Evolutionary conservation across 2,329 filamentous ascomycete species (phyloP).

Genomic region (Onygenales sp.): DNA sequence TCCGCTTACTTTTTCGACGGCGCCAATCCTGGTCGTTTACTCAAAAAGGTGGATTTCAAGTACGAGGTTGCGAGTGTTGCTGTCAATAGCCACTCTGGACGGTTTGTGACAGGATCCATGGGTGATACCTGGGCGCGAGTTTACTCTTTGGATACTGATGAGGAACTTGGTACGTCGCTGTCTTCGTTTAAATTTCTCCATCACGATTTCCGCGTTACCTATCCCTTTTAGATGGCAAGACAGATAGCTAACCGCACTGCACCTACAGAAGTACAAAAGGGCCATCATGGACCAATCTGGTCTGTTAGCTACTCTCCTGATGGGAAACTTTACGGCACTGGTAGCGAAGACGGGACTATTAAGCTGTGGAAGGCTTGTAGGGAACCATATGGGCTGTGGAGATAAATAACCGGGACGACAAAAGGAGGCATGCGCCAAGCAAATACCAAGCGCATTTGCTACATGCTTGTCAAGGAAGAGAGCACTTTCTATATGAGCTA

Average conservation of each 20-base stretch:
- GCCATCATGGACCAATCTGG: conserved; percentile 96
- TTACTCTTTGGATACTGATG: conserved; percentile 75
- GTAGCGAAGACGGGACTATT: conserved; percentile 93
- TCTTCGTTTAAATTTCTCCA: background rate
- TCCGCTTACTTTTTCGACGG: conserved; percentile 88
- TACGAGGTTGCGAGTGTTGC: conserved; percentile 89
- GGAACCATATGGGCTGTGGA: conserved; percentile 58
- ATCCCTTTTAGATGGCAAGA: background rate
- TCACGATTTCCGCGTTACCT: background rate
- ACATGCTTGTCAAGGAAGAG: too few relatives aligned
- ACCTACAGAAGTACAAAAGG: conserved; percentile 73
- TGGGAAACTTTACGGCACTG: conserved; percentile 90
- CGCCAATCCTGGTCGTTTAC: conserved; percentile 52
- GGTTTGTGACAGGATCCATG: conserved; percentile 82
- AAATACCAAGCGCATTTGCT: too few relatives aligned
- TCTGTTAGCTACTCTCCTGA: conserved; percentile 91
- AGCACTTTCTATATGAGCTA: too few relatives aligned
- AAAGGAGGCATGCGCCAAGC: background rate
- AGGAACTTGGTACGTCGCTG: conserved; percentile 56
- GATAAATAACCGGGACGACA: conserved; percentile 24
- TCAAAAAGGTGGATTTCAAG: conserved; percentile 71
- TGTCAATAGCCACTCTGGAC: conserved; percentile 68
- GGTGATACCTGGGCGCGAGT: conserved; percentile 95
- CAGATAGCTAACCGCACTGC: conserved; percentile 13
- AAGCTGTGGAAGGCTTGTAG: conserved; percentile 71